Base-by-base conservation (phyloP, 1,284 basidiomycete species). In the Trametes polyzona region DNA sequence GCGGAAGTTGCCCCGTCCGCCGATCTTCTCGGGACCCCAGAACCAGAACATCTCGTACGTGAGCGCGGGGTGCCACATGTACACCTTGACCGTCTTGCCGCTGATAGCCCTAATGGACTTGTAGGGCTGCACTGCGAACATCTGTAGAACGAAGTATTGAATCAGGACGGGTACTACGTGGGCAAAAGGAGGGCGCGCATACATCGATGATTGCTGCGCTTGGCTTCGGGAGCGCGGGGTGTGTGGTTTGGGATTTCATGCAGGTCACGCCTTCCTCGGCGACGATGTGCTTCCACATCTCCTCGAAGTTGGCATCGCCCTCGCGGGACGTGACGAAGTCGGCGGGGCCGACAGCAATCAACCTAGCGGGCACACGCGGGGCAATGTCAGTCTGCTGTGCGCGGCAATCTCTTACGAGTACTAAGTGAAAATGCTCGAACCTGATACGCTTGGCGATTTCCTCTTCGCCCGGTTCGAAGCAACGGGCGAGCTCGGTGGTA, bases 401-500 rank as follows among this genome's bases (percentile, higher is more conserved):
- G 21, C 2, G 2, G 6, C 19, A 44, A 9, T 9, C 8, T 4
- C 9, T 14, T 8, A 27, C 4, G 6, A 6, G 17, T n/a, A 24
- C n/a, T 30, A 12, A 6, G 44, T 16, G 14, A 30, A 1, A 30
- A 35, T 4, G 26, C 56, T 23, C 1, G n/a, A n/a, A 62, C 65
- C 61, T 56, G 33, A 63, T 36, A 21, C 54, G 49, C 6, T 40
- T 21, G 8, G 60, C 58, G 6, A 47, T 27, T 23, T 46, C 41
- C 1, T 55, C 36, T 11, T 69, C 65, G 11, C 47, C 52, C 0
- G 33, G 21, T 0, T 42, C 57, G 36, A 69, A 66, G 48, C 50
- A 59, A 0, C 66, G 62, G 0, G 56, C 47, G 1, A 68, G 43
- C 57, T 69, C 68, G 14, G 52, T 43, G 17, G 52, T 29, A n/a